Evolutionary conservation across 2,329 filamentous ascomycete genomes (phyloP).

Genomic region (Beauveria scarabaeidicola): DNA sequence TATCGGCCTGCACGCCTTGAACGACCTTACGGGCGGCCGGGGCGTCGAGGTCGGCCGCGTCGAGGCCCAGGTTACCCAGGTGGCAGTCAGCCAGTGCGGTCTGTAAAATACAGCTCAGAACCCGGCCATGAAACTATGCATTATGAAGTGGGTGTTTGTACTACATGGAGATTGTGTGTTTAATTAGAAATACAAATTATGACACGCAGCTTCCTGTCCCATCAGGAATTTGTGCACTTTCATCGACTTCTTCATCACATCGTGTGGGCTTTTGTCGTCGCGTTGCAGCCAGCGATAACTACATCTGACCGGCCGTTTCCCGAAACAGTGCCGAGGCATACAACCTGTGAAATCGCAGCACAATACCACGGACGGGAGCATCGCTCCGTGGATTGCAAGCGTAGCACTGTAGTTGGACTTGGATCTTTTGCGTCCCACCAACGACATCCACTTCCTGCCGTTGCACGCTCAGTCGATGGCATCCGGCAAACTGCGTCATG

Average conservation of each 20-base stretch:
- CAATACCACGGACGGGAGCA: background rate
- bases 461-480: slow-evolving; percentile 22
- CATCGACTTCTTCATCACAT: background rate
- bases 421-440: background rate
- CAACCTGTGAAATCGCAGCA: background rate
- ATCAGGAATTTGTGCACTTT: background rate
- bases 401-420: background rate
- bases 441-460: slow-evolving; percentile 7
- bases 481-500: slow-evolving; percentile 18
- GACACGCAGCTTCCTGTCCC: background rate
- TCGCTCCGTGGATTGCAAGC: slow-evolving; percentile 8
- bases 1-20: slow-evolving; percentile 47
- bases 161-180: background rate
- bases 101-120: slow-evolving; percentile 18
- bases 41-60: slow-evolving; percentile 42
- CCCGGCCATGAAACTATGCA: background rate
- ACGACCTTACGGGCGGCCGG: slow-evolving; percentile 45
- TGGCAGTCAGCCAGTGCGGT: slow-evolving; percentile 35
- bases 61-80: slow-evolving; percentile 38
- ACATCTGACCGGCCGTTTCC: background rate
- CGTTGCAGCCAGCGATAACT: background rate
- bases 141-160: background rate
- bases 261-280: background rate
- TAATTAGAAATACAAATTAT: background rate
- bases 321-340: slow-evolving; percentile 2